Conservation (phyloP, 2,329 filamentous ascomycete species). For the Epichloe sylvatica region DNA sequence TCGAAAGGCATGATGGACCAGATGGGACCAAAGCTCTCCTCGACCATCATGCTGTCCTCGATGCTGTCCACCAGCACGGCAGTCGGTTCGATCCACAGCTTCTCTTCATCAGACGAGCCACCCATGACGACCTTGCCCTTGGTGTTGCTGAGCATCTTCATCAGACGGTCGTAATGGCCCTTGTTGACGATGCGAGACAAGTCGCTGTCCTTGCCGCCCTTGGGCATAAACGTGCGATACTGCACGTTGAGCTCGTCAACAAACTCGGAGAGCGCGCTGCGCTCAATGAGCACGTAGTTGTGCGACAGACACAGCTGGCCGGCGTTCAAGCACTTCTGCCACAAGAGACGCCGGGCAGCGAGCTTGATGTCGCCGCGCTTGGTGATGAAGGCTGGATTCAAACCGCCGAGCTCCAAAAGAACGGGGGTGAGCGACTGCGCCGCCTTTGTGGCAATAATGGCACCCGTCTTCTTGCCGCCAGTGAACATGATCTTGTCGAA, state of each 20-base stretch:
- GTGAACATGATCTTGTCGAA: slow-evolving; percentile 99
- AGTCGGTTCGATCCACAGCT: slow-evolving; percentile 81
- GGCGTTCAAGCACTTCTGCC: slow-evolving; percentile 75
- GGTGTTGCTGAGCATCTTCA: slow-evolving; percentile 77
- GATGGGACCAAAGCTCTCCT: slow-evolving; percentile 90
- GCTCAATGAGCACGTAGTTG: slow-evolving; percentile 81
- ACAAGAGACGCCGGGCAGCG: slow-evolving; percentile 72
- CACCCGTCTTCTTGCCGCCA: slow-evolving; percentile 63
- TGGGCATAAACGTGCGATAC: slow-evolving; percentile 67
- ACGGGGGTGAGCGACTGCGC: slow-evolving; percentile 81
- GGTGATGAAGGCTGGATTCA: slow-evolving; percentile 84
- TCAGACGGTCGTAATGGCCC: slow-evolving; percentile 66
- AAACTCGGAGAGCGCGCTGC: slow-evolving; percentile 55
- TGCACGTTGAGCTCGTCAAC: slow-evolving; percentile 59
- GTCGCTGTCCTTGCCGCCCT: slow-evolving; percentile 69
- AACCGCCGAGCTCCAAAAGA: slow-evolving; percentile 76
- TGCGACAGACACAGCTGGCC: slow-evolving; percentile 89
- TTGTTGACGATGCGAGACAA: slow-evolving; percentile 70
- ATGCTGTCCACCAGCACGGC: slow-evolving; percentile 68
- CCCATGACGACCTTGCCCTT: slow-evolving; percentile 78
- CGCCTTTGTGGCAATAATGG: slow-evolving; percentile 79
- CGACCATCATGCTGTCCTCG: slow-evolving; percentile 58
- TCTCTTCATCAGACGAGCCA: slow-evolving; percentile 64
- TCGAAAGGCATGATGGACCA: slow-evolving; percentile 70
- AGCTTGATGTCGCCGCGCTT: slow-evolving; percentile 66